phyloP scores from a whole-genome alignment of 2,329 filamentous ascomycete genomes.

The Pseudogymnoascus sp. region DNA sequence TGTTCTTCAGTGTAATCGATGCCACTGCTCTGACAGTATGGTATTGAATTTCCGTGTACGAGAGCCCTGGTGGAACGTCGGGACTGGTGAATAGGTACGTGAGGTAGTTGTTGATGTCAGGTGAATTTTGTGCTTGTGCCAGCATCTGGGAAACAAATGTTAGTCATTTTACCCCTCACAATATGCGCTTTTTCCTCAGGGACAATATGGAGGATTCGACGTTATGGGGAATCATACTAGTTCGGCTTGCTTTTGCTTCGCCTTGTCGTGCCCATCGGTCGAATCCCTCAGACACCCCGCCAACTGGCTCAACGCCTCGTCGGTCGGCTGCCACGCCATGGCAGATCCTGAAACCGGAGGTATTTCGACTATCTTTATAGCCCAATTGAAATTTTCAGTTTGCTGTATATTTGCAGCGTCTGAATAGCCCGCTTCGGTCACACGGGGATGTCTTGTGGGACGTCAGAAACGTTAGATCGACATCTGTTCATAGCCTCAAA shows the following conservation, averaged over 20 bases:
- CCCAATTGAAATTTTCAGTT: constrained; percentile 6
- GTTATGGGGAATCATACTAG: constrained; percentile 8
- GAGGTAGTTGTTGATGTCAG: constrained; percentile 96
- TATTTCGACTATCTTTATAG: background rate
- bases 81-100: constrained; percentile 78
- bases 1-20: constrained; percentile 93
- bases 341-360: constrained; percentile 11
- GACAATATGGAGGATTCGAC: constrained; percentile 16
- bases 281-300: constrained; percentile 86
- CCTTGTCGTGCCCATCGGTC: constrained; percentile 72
- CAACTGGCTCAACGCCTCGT: constrained; percentile 82
- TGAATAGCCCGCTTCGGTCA: constrained; percentile 20
- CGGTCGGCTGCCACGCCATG: constrained; percentile 91
- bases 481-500: constrained; percentile 20
- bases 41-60: constrained; percentile 54
- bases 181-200: background rate
- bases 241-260: constrained; percentile 82
- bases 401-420: constrained; percentile 13
- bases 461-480: constrained; percentile 22
- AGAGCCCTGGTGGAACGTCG: constrained; percentile 52
- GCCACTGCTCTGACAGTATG: constrained; percentile 77
- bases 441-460: constrained; percentile 28
- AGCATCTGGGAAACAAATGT: constrained; percentile 63
- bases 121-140: constrained; percentile 74
- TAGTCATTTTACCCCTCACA: background rate